Base-by-base conservation (phyloP, 139 green algal genomes). In the Dunaliella sp. region DNA sequence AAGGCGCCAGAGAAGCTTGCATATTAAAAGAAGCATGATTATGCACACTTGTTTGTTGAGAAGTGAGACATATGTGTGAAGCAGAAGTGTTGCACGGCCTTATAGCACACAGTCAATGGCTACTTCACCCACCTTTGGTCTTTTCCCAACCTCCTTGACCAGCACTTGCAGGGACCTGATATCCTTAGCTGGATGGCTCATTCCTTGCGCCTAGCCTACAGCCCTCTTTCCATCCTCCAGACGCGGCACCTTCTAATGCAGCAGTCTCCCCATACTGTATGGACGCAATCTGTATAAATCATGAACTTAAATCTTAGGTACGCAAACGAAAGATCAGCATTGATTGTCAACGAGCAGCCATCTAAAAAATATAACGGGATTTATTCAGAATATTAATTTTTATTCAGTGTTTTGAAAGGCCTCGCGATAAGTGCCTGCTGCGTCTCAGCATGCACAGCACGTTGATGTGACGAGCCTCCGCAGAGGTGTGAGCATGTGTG, bases 101-200 rank as follows among this genome's bases (percentile, higher is more conserved):
- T 81, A 2, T 36, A 2, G 7, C n/a, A 33, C 7, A 28, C 34
- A 28, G n/a, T n/a, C n/a, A n/a, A n/a, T n/a, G n/a, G n/a, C n/a
- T n/a, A n/a, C n/a, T n/a, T n/a, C n/a, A n/a, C n/a, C n/a, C n/a
- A 81, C 76, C 76, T 81, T 81, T 33, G 76, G 76, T 24, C 76
- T 12, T 12, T 34, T 33, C 34, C 76, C 76, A 36, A 38, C 30
- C n/a, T 81, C 76, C 31, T 81, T 81, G 1, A 81, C 76, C 12
- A 81, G 28, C n/a, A 81, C 76, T 37, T 81, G 33, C 30, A 81
- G 1, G 22, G 33, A 28, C 76, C 34, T 81, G 1, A 81, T 2
- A 28, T 81, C 76, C 48, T 65, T 65, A 65, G 48, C 48, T 26
- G 16, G 48, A 7, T 65, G 7, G 48, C 48, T 65, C 16, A 65